Evolutionary conservation across 257 asterid genomes (phyloP), one percentile per base, ranked within the genome.

Genomic region (Paulownia fortunei): DNA sequence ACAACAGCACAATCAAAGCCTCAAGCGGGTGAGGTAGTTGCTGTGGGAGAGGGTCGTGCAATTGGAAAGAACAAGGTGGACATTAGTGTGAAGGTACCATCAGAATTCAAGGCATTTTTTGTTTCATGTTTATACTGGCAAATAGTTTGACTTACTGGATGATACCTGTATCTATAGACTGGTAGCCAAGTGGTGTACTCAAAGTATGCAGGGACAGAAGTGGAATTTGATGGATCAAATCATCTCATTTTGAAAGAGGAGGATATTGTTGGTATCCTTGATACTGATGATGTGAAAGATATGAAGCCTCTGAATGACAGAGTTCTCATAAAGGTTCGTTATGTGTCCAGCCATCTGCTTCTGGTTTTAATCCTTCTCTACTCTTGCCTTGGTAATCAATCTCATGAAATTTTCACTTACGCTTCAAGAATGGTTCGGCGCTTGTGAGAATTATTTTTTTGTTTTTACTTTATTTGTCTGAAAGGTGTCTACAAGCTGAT

Each of bases 151-250:
- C 77, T 85, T 39, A 76, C 72, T 1, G 8, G n/a, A 30, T 71
- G 30, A n/a, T 65, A 0, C 21, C 0, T 37, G 34, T 24, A 7
- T 76, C n/a, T 76, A 36, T 79, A 92, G 97, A 84, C 89, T 34
- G 97, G 97, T 72, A 54, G 88, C 68, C 85, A 91, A 80, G 86
- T 92, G 71, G 89, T 92, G 41, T 91, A 92, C 84, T 91, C 97
- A 11, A 92, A 89, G 82, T 92, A 91, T 34, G 94, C 97, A 0
- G 97, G 97, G 62, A 92, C 97, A 1, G 97, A 92, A 84, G 95
- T 92, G 42, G 97, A 92, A 74, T 92, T 92, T 60, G 74, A 92
- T 32, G 97, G 96, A 27, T 41, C 86, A 15, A 91, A 82, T 70
- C 97, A 92, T 79, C 86, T 92, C 61, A 88, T 92, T 59, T 72